phyloP scores from a whole-genome alignment of 1,284 basidiomycete genomes.

The Farysia itapuensis region DNA sequence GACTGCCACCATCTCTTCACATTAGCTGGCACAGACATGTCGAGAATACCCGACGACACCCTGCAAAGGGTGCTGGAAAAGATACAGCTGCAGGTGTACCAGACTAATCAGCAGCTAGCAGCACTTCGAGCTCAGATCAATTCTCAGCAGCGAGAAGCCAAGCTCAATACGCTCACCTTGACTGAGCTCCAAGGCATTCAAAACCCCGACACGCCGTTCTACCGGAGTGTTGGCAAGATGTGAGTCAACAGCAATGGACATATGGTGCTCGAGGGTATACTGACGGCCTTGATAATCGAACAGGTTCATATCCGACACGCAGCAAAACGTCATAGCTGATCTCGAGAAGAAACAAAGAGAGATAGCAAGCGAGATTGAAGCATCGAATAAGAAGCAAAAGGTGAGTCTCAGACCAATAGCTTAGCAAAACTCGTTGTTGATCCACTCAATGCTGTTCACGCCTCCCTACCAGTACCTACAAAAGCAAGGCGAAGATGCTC shows the following conservation, averaged over 20 bases:
- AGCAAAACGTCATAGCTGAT: constrained; percentile 8
- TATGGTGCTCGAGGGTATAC: too few relatives aligned
- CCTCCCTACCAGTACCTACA: constrained; percentile 17
- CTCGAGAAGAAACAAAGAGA: constrained; percentile 9
- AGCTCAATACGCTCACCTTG: constrained; percentile 22
- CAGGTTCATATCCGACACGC: constrained; percentile 31
- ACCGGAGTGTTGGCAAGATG: constrained; percentile 27
- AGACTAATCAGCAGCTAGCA: constrained; percentile 24
- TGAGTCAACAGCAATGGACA: too few relatives aligned
- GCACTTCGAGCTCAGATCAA: constrained; percentile 21
- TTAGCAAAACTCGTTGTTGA: too few relatives aligned
- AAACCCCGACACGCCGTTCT: constrained; percentile 15
- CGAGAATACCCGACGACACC: constrained; percentile 32
- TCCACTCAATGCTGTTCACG: too few relatives aligned
- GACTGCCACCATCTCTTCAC: too few relatives aligned
- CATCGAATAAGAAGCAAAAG: constrained; percentile 17
- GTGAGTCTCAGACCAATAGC: too few relatives aligned
- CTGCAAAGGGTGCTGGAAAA: constrained; percentile 28
- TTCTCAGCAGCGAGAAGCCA: constrained; percentile 18
- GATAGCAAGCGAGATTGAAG: constrained; percentile 14
- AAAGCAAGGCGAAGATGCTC: constrained; percentile 33
- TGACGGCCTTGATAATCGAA: too few relatives aligned
- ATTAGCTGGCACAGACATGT: too few relatives aligned
- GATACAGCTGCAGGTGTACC: constrained; percentile 29
- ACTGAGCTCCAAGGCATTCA: constrained; percentile 17